Percentiles rank a stretch among this genome's conserved stretches.
These are phyloP conservation scores for Quercus lobata DNA, from an alignment of 331 rosid genomes.

Conservation along the genomic window DNA sequence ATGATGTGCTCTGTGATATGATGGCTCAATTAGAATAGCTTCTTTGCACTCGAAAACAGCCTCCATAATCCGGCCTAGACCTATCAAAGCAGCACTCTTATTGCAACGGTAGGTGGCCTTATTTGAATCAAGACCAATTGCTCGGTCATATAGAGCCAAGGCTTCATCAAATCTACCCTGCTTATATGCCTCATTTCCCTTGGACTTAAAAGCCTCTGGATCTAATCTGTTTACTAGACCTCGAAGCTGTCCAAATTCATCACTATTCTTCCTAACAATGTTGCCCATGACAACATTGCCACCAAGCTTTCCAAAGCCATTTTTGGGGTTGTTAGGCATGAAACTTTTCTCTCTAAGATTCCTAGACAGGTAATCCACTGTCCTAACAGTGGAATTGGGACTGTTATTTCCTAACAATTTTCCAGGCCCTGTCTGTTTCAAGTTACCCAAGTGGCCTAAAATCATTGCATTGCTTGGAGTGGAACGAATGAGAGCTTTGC, in stretches of 20 bases:
- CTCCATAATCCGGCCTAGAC: slow-evolving; percentile 49
- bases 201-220: slow-evolving; percentile 69
- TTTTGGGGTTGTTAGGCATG: slow-evolving; percentile 14
- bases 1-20: slow-evolving; percentile 69
- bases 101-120: slow-evolving; percentile 79
- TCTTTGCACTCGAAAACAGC: slow-evolving; percentile 64
- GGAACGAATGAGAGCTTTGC: slow-evolving; percentile 37
- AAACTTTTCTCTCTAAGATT: slow-evolving; percentile 26
- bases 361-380: slow-evolving; percentile 19
- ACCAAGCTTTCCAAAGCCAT: slow-evolving; percentile 12
- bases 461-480: not conserved
- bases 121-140: slow-evolving; percentile 64
- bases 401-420: slow-evolving; percentile 39
- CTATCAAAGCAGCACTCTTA: slow-evolving; percentile 77
- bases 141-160: slow-evolving; percentile 60
- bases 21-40: slow-evolving; percentile 69
- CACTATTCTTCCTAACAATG: slow-evolving; percentile 62
- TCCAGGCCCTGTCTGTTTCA: slow-evolving; percentile 43
- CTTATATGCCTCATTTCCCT: slow-evolving; percentile 89
- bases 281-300: slow-evolving; percentile 59
- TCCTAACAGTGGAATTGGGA: slow-evolving; percentile 33
- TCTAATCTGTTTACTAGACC: slow-evolving; percentile 43
- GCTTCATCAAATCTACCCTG: slow-evolving; percentile 68
- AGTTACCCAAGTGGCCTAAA: slow-evolving; percentile 32
- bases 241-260: slow-evolving; percentile 29